Base-by-base conservation (phyloP, 176 grass and related monocot species). In the Avena atlantica region DNA sequence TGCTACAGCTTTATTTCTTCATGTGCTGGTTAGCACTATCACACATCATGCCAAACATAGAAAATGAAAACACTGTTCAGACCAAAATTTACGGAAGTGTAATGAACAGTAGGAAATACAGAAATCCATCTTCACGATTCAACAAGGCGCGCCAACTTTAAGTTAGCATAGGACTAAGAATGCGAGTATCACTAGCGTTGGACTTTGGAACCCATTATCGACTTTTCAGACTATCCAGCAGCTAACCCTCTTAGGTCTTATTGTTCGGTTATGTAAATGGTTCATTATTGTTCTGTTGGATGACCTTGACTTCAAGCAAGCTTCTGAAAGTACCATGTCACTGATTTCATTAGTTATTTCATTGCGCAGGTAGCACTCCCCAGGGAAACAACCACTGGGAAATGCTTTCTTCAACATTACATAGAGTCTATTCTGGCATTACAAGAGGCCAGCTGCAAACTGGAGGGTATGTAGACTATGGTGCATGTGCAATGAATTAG, bases 371-470 rank as follows among this genome's bases (percentile, higher is more conserved):
- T 98, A 90, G 92, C 96, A 84, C 92, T 98, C 34, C 96, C 96
- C 48, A 71, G 83, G 67, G 96, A 98, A 86, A 96, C 93, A 12
- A 92, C 92, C 66, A 94, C 93, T 37, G 96, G 92, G 45, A 92
- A 88, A 90, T 98, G 92, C 79, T 98, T 95, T 78, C 89, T 98
- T 78, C 93, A 96, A 74, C 96, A 98, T 53, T 98, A 98, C 57
- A 92, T 96, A 72, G 93, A 98, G 29, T 94, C 93, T 63, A 98
- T 98, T 91, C 80, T 98, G 61, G 85, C 92, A 75, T 88, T 98
- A 79, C 94, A 98, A 83, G 97, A 93, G 51, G 84, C 94, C 29
- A 96, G 90, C 83, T 91, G 90, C 90, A 90, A 89, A 91, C 50
- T 85, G 83, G 81, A 91, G 53, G 97, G 97, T 96, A 91, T 14